Base-by-base conservation (phyloP, 495 filamentous ascomycete species). In the Aspergillus indologenus region DNA sequence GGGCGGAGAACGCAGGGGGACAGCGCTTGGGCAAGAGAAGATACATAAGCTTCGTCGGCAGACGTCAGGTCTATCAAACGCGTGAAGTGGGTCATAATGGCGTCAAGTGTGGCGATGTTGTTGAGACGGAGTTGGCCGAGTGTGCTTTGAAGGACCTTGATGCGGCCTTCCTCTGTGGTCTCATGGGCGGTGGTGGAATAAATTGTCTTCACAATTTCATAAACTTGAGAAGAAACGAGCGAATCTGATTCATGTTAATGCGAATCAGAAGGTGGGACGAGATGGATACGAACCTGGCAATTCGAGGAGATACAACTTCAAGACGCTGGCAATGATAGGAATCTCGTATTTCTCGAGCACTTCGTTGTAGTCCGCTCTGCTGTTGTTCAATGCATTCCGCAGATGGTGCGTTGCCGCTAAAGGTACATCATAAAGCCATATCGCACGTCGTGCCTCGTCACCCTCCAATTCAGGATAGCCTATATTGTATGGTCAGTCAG, bases 31-130 rank as follows among this genome's bases (percentile, higher is more conserved):
- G 92, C 90, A 24, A 99, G 82, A 26, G 86, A 76, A 50, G 87
- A 67, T 57, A 96, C 74, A 69, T 91, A 98, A 51, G 86, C 77
- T 71, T 98, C 94, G 60, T 96, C 93, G 49, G 94, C 94, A 40
- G 92, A 96, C 6, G 94, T 99, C 56, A 98, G 81, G 64, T 99
- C 95, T 69, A 99, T 92, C 61, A 99, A 78, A 58, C 95, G 90
- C 15, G 94, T 96, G 71, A 98, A 97, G 75, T 99, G 94, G 56
- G 96, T 98, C 79, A 92, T 95, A 69, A 96, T 87, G 48, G 95
- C 94, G 75, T 99, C 94, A 67, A 99, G 88, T 29, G 94, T 97
- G 57, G 94, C 94, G 70, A 99, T 98, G 69, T 99, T 99, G 61
- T 94, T 91, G 43, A 99, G 86, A 43, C 93, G 90, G 45, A 99